Evolutionary conservation across 768 basidiomycete species (phyloP).

Genomic region (Daedalea quercina): DNA sequence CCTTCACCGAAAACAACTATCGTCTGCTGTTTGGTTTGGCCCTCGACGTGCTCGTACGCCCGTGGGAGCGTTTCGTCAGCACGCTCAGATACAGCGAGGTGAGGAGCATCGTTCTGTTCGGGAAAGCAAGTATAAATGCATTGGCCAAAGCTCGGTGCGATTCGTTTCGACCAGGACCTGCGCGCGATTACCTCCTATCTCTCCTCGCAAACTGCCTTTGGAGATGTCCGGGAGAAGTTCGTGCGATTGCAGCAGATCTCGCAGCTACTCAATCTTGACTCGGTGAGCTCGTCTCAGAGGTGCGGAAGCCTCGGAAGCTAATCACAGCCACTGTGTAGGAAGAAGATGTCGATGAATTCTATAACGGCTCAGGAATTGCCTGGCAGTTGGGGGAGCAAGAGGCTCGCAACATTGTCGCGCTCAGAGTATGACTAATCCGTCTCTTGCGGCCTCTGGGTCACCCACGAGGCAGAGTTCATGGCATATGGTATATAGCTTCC

Average conservation of each 20-base stretch:
- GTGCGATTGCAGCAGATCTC: slow-evolving; percentile 88
- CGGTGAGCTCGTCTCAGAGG: slow-evolving; percentile 35
- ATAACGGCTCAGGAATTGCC: slow-evolving; percentile 84
- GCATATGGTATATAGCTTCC: no score
- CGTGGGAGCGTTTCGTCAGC: slow-evolving; percentile 89
- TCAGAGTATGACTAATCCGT: not conserved
- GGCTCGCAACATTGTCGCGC: slow-evolving; percentile 39
- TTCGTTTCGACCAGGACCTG: slow-evolving; percentile 91
- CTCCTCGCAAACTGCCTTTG: slow-evolving; percentile 82
- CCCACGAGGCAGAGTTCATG: no score
- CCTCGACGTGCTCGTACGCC: slow-evolving; percentile 83
- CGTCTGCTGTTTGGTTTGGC: slow-evolving; percentile 79
- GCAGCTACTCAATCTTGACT: slow-evolving; percentile 84
- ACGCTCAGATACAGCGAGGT: slow-evolving; percentile 87
- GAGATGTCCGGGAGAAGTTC: slow-evolving; percentile 90
- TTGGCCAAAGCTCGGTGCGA: slow-evolving; percentile 76
- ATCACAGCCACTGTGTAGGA: slow-evolving; percentile 44
- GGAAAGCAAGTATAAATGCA: not conserved
- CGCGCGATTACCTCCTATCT: slow-evolving; percentile 79
- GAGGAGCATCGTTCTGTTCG: slow-evolving; percentile 13
- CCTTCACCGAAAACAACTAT: slow-evolving; percentile 85
- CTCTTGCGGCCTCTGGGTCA: not conserved
- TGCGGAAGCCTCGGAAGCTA: not conserved
- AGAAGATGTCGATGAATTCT: slow-evolving; percentile 93
- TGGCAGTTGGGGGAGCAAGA: slow-evolving; percentile 81